Evolutionary conservation across 2,329 filamentous ascomycete species (phyloP), one percentile per base, ranked within the genome.

Genomic region (Hypoxylon sp.): DNA sequence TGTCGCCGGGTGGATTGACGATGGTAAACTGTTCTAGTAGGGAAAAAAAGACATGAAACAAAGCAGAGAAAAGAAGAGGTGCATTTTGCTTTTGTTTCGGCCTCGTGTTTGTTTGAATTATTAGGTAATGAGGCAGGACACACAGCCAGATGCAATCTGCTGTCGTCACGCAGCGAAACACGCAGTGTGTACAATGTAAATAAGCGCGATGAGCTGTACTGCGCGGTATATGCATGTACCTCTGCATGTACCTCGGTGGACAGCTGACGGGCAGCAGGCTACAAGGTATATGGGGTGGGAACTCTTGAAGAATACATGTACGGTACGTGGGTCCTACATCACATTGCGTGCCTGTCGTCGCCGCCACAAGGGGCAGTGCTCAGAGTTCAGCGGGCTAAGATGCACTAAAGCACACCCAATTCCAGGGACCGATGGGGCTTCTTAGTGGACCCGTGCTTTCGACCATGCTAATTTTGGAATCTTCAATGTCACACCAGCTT

Each of bases 101-200:
- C 35, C 46, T 60, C 62, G 68, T 66, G 55, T 68, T 71, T 68
- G 65, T 68, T 64, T 61, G 56, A 66, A 53, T 51, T 68, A 68
- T 68, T 66, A 71, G 59, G 62, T 71, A 71, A 66, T 69, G 65
- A 69, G 68, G 65, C 68, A 71, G 68, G 61, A 66, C 65, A 69
- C 25, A 27, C 64, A 65, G 46, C 51, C 44, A 58, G 14, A 37
- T 44, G 20, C 42, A 58, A 58, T 56, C 10, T 33, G 48, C 55
- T 64, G 67, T 69, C 67, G 67, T 69, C 64, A 69, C 64, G 46
- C 56, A 49, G 30, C 33, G 11, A 55, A 58, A 54, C 46, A 57
- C 13, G n/a, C 37, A 22, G 37, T 42, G 6, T 8, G 10, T 33
- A 33, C 31, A 33, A 31, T 27, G 56, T 46, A 61, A 61, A 59